Percentiles rank a stretch among this genome's conserved stretches.
phyloP scores from a whole-genome alignment of 169 alveolate species.

The Toxoplasma gondii region DNA sequence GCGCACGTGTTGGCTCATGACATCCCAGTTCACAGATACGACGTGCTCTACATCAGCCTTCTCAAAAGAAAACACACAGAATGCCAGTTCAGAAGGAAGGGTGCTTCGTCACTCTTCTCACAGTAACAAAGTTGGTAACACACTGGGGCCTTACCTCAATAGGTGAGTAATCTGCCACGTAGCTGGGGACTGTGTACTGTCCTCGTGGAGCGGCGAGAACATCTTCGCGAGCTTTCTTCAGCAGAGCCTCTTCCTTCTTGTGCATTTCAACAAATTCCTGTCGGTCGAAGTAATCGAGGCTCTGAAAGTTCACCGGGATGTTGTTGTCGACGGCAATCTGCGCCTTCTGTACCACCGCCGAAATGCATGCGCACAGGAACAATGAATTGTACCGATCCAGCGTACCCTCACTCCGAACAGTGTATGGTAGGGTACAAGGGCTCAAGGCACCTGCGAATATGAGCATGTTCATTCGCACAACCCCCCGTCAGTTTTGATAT shows the following conservation, averaged over 20 bases:
- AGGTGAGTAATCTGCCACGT: constrained; percentile 14
- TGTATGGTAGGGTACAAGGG: neutral
- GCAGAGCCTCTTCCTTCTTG: constrained; percentile 48
- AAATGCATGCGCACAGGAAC: neutral
- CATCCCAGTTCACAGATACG: no score
- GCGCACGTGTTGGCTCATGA: no score
- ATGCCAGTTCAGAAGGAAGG: no score
- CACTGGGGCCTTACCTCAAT: neutral
- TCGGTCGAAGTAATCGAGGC: constrained; percentile 49
- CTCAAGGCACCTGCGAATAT: no score
- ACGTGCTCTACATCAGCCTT: no score
- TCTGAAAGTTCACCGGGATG: constrained; percentile 61
- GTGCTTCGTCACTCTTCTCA: no score
- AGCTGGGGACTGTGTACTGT: constrained; percentile 47
- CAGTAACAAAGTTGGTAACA: no score
- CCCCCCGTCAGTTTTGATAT: no score
- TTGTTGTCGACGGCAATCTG: constrained; percentile 66
- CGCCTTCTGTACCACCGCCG: constrained; percentile 61
- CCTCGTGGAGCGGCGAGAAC: constrained; percentile 59
- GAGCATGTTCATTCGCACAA: no score
- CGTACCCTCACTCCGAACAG: neutral
- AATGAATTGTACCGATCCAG: neutral
- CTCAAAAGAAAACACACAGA: no score
- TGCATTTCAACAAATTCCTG: constrained; percentile 44
- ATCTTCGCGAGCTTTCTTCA: constrained; percentile 44